Base-by-base conservation (phyloP, 495 filamentous ascomycete species). In the Penicillium lagena region DNA sequence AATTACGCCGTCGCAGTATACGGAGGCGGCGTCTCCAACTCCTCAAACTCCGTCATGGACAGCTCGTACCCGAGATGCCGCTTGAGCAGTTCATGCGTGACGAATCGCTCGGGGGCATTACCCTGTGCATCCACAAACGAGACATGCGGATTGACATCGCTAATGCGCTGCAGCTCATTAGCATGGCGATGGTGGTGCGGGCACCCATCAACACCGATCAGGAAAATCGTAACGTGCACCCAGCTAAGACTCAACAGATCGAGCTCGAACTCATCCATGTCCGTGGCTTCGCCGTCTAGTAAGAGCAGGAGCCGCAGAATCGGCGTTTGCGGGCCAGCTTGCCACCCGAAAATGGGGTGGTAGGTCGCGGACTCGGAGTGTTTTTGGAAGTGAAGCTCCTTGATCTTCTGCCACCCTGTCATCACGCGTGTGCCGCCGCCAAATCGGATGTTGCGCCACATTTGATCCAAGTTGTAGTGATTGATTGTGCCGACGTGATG, bases 251-350 rank as follows among this genome's bases (percentile, higher is more conserved):
- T 51, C 22, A 75, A 59, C 5, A 74, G 54, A 39, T 73, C 70
- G 7, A 75, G 57, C 40, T 75, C 70, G 45, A 75, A 75, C 42
- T 73, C 71, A 42, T 75, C 66, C 64, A 75, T 75, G 32, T 75
- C 71, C 7, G 54, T 64, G 9, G 69, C 67, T 53, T 75, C 71
- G 8, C 67, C 67, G 46, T 70, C 68, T 7, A 75, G 57, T 1
- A 73, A 40, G 9, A 75, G 59, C 3, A 75, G 59, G 7, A 72
- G 37, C 34, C 70, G 46, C 15, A 75, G 60, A 38, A 64, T 71
- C 0, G 71, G 70, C 1, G 70, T 75, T 42, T 60, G 35, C 1
- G 67, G 64, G 9, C 71, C 71, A 10, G 71, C 71, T 57, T 70
- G 68, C 71, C 71, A 75, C 33, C 71, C 71, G 45, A 69, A 75